Base-by-base conservation (phyloP, 2,329 filamentous ascomycete species). In the Oidium heveae region DNA sequence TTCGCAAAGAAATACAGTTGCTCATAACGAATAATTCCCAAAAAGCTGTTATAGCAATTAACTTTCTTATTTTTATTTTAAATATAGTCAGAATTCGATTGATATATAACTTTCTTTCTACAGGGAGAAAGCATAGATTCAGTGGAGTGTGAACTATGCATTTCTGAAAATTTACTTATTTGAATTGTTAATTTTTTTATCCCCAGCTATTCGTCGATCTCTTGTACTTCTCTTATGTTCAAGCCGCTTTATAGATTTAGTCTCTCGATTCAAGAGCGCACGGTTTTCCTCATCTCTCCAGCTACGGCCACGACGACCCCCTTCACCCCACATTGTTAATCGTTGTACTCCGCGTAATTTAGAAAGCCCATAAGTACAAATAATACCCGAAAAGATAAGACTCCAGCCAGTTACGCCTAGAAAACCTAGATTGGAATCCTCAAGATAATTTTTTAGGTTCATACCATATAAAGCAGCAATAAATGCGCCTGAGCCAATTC, bases 381-480 rank as follows among this genome's bases (percentile, higher is more conserved):
- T 84, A 9, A 88, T 61, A 55, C 81, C 74, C 15, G 85, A 86
- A 66, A 88, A 80, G 55, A 81, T 62, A 55, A 82, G 74, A 56
- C 85, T 93, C 57, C 76, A 71, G 18, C 71, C 72, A 2, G 82
- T 86, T 57, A 98, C 80, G 54, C 77, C 77, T 50, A 74, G 74
- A 66, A 98, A 96, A 12, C 89, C 91, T 67, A 86, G 76, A 67
- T 86, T 77, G 1, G 84, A 88, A 66, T 96, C 89, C 70, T 98
- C 91, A 62, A 96, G 86, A 68, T 95, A 96, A 69, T 96, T 96
- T 66, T 95, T 93, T 59, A 98, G 72, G 70, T 98, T 98, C 88
- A 96, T 96, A 62, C 91, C 91, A 73, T 96, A 98, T n/a, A 98
- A 79, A n/a, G 88, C 88, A 9, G 91, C 93, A 62, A 95, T 76